Base-by-base conservation (phyloP, 441 rosid species). In the Flueggea neowawraea region DNA sequence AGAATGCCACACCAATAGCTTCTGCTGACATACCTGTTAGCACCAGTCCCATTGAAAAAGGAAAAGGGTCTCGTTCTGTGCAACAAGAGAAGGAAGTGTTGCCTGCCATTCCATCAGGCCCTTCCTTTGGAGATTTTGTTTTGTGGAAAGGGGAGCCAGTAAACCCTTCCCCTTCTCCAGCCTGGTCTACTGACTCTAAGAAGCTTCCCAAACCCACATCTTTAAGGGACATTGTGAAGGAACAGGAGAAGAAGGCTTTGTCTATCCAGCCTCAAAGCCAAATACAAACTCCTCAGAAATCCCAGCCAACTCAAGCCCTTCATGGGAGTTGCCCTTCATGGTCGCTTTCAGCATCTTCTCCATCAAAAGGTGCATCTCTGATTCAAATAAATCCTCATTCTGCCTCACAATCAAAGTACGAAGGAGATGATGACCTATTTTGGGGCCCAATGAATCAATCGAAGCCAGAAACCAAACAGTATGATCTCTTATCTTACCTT, bases 101-200 rank as follows among this genome's bases (percentile, higher is more conserved):
- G 77, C 91, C 94, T 58, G 69, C 85, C 70, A 74, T 95, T 69
- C 98, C 98, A 6, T 83, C 95, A 12, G 99, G 99, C 14, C 97
- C 96, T 68, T 95, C 99, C 31, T 74, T 95, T 71, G 97, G 96
- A 63, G 99, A 95, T 77, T 95, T 91, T 80, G 96, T 95, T 66
- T 74, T 82, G 16, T 95, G 95, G 99, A 87, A 86, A 74, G 97
- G 82, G 57, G 98, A 84, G 63, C 54, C 87, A 33, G 69, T 66
- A 10, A 80, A 68, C 71, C 60, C 76, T 72, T 67, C 91, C 53
- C 81, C 87, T 54, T 82, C 83, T 48, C 88, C 89, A 54, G 99
- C 95, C 44, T 95, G 98, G 99, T 90, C 94, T 61, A 72, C 82
- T 51, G 98, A 82, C 43, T 77, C 95, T 8, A 84, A 80, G 65